These are phyloP conservation scores for Rhynchospora breviuscula DNA, from an alignment of 176 grass and related monocot species.

Conservation along the genomic window DNA sequence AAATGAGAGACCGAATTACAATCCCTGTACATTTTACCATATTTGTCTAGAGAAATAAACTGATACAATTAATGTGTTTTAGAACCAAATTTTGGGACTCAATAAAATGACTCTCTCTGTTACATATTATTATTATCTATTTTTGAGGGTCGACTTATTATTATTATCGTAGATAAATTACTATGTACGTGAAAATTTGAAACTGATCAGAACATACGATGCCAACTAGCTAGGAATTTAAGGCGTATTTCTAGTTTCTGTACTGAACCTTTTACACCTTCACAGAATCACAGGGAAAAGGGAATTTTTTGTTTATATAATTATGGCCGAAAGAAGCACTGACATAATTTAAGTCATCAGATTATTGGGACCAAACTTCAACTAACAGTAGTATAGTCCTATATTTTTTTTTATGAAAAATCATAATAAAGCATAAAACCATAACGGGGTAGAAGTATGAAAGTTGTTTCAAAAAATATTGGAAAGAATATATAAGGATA, in stretches of 20 bases:
- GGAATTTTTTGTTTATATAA: not conserved
- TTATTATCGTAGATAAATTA: not conserved
- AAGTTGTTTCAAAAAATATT: not conserved
- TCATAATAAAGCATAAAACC: not conserved
- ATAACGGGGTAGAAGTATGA: not conserved
- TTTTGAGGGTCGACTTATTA: too few relatives aligned
- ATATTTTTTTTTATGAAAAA: not conserved
- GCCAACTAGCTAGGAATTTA: not conserved
- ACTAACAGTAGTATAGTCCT: not conserved
- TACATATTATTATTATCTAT: too few relatives aligned
- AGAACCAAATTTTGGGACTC: not conserved
- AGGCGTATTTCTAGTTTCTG: not conserved
- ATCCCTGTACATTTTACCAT: not conserved
- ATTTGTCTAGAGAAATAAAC: not conserved
- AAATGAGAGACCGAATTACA: not conserved
- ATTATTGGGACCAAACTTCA: not conserved
- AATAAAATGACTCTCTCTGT: not conserved
- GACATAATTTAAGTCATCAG: not conserved
- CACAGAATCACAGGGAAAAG: not conserved
- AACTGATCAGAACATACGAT: not conserved
- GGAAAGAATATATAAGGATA: not conserved
- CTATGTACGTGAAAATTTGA: not conserved
- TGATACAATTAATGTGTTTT: not conserved
- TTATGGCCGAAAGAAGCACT: constrained; percentile 6
- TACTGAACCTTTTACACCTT: not conserved